Base-by-base conservation (phyloP, 2,329 filamentous ascomycete species). In the Lachnellula hyalina region DNA sequence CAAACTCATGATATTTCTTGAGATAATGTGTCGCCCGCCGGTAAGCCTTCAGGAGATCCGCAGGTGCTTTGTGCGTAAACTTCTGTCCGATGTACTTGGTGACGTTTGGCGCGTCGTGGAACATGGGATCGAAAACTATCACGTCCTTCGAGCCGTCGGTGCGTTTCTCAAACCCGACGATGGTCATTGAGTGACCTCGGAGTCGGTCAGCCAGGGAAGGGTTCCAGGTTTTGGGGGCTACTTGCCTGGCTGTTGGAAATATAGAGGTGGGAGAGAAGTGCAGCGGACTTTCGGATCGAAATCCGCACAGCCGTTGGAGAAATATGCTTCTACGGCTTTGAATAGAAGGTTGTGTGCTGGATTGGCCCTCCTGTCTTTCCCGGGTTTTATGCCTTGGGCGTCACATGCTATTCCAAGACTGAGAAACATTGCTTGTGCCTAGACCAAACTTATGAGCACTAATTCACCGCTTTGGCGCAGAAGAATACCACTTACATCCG, bases 91-190 rank as follows among this genome's bases (percentile, higher is more conserved):
- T 75, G 28, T 90, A 71, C 51, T 80, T 80, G 58, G 75, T 77
- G 64, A 95, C 79, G 17, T 77, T 78, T 2, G 77, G 75, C 0
- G 86, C 81, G 46, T 91, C 87, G 52, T 81, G 84, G 69, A 89
- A 90, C 73, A 88, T 87, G 1, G 93, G 91, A 68, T 97, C 92
- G 68, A 96, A 96, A 12, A 96, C 88, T 0, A 97, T 75, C 17
- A 97, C 74, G 62, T 89, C 87, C 50, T 78, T 74, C 17, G 76
- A 74, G 25, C 88, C 87, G 56, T 86, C 78, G 35, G 72, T 75
- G 28, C 79, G 81, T 61, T 81, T 82, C 71, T 96, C 91, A 25
- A 96, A 78, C 0, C 93, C 93, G 52, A 97, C 77, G 50, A 97
- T 90, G 0, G 90, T 96, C 75, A 96, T 78, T 1, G 92, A 96